Evolutionary conservation across 139 green algal genomes (phyloP).

Genomic region (Closterium sp.): DNA sequence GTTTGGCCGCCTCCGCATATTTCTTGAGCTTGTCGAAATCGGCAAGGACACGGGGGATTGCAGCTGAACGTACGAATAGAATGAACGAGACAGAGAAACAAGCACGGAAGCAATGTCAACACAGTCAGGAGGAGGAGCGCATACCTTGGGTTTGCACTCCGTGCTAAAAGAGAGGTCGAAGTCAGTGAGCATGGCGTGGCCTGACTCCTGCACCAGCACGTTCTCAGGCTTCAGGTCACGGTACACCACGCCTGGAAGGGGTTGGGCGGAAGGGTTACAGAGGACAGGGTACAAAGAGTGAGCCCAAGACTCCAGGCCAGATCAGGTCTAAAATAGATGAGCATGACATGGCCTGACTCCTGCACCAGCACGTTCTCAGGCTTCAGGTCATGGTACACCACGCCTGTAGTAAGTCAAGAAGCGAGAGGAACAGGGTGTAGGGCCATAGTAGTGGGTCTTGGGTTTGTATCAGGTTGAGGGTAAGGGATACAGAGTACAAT

Average conservation of each 20-base stretch:
- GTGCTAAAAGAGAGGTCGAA: slow-evolving; percentile 81
- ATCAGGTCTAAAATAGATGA: slow-evolving; percentile 83
- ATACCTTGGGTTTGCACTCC: slow-evolving; percentile 16
- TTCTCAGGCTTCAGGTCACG: slow-evolving; percentile 99
- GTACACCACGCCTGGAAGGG: slow-evolving; percentile 75
- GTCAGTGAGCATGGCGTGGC: slow-evolving; percentile 94
- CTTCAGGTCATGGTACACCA: slow-evolving; percentile 97
- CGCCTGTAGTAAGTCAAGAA: slow-evolving; percentile 32
- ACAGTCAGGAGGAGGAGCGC: not conserved
- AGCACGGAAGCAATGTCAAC: not conserved
- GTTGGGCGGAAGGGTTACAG: not conserved
- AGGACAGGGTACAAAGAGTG: not conserved
- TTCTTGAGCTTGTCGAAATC: slow-evolving; percentile 5
- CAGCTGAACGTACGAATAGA: not conserved
- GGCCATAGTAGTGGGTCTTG: no score
- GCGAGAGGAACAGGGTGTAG: no score
- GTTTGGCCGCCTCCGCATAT: not conserved
- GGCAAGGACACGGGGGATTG: not conserved
- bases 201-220: slow-evolving; percentile 80
- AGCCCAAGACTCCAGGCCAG: not conserved
- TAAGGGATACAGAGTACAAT: no score
- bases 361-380: slow-evolving; percentile 96
- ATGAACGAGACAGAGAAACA: not conserved
- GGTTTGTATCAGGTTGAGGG: no score
- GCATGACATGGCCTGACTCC: slow-evolving; percentile 80